A percentile compares a stretch with the other conserved stretches of the same genome.
Evolutionary conservation across 2,329 filamentous ascomycete species (phyloP).

Genomic region (Pseudogymnoascus sp.): DNA sequence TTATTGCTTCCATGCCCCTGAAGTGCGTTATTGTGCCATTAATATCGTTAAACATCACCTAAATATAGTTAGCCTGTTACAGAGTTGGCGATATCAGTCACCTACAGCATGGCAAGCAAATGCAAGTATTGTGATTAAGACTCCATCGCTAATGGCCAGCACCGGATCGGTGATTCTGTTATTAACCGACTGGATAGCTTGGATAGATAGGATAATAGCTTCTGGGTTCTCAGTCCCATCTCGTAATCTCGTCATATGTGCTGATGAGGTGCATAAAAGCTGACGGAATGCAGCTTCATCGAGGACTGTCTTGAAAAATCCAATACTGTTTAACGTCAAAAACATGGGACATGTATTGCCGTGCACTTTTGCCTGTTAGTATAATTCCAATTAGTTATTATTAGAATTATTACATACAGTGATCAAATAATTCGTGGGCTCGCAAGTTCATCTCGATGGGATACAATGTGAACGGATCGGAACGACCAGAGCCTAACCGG

Average conservation of each 20-base stretch:
- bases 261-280: conserved; percentile 13
- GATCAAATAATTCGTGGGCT: conserved; percentile 12
- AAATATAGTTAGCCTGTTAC: not conserved
- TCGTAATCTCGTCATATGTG: conserved; percentile 11
- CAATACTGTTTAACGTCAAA: conserved; percentile 12
- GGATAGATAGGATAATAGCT: conserved; percentile 12
- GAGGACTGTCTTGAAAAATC: conserved; percentile 11
- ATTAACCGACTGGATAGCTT: conserved; percentile 13
- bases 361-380: conserved; percentile 3
- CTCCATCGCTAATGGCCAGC: conserved; percentile 6
- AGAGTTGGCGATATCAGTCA: not conserved
- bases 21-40: conserved; percentile 9
- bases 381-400: not conserved
- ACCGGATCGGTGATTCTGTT: conserved; percentile 9
- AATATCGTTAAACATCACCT: conserved; percentile 15
- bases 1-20: conserved; percentile 11
- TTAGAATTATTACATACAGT: conserved; percentile 9
- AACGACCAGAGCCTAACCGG: conserved; percentile 10
- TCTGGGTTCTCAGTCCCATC: conserved; percentile 9
- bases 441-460: conserved; percentile 14
- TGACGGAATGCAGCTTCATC: conserved; percentile 13
- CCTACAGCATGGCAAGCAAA: conserved; percentile 13
- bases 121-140: conserved; percentile 10
- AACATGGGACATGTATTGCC: conserved; percentile 15
- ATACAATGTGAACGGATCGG: conserved; percentile 11